phyloP scores from a whole-genome alignment of 2,329 filamentous ascomycete genomes.

The Knufia fluminis region DNA sequence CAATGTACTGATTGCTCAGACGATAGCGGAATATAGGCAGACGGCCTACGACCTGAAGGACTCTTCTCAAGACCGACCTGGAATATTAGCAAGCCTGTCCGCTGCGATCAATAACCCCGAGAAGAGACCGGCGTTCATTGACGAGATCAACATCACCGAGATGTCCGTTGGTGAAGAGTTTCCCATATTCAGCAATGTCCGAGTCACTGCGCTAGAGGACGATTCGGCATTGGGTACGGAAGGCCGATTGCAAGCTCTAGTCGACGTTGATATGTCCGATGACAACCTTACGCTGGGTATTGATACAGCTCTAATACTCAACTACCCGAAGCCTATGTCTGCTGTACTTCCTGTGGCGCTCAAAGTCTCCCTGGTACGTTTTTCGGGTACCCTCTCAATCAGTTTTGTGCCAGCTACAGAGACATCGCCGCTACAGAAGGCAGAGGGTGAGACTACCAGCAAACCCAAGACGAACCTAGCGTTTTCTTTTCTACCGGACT shows the following conservation, averaged over 20 bases:
- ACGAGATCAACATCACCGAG: slow-evolving; percentile 88
- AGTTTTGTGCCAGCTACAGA: slow-evolving; percentile 70
- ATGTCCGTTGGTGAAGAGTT: slow-evolving; percentile 93
- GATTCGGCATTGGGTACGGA: slow-evolving; percentile 44
- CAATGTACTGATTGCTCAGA: slow-evolving; percentile 93
- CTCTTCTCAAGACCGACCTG: slow-evolving; percentile 35
- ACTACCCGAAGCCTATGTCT: slow-evolving; percentile 83
- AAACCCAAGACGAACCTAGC: slow-evolving; percentile 76
- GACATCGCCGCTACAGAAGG: slow-evolving; percentile 24
- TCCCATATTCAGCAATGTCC: slow-evolving; percentile 96
- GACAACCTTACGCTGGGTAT: slow-evolving; percentile 88
- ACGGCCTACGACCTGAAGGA: slow-evolving; percentile 82
- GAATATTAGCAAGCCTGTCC: slow-evolving; percentile 75
- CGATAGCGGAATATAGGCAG: slow-evolving; percentile 86
- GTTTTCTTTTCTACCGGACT: slow-evolving; percentile 70
- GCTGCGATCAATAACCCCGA: slow-evolving; percentile 77
- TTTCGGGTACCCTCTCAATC: slow-evolving; percentile 87
- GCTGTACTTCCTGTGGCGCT: slow-evolving; percentile 87
- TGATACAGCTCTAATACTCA: slow-evolving; percentile 87
- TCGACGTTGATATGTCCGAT: slow-evolving; percentile 91
- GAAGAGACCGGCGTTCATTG: slow-evolving; percentile 83
- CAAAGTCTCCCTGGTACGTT: slow-evolving; percentile 82
- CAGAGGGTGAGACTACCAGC: slow-evolving; percentile 29
- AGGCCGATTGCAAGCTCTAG: slow-evolving; percentile 76
- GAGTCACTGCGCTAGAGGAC: slow-evolving; percentile 72